phyloP scores from a whole-genome alignment of 352 stramenopile species.

The Blastocystis sp. region DNA sequence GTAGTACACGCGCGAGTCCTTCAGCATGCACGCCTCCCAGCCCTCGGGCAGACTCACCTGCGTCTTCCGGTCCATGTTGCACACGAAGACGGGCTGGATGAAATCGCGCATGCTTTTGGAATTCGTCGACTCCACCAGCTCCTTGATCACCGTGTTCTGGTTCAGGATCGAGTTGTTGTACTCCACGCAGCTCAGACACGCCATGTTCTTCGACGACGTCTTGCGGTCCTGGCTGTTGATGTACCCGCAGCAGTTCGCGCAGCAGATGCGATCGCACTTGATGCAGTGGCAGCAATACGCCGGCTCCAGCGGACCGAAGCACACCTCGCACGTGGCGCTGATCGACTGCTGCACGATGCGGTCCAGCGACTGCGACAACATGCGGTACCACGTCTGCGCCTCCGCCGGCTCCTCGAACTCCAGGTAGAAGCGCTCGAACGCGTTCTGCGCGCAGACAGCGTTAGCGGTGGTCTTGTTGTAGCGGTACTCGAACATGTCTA shows the following conservation, averaged over 20 bases:
- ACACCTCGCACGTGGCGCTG: conserved; percentile 31
- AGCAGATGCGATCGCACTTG: conserved; percentile 68
- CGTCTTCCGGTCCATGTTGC: conserved; percentile 27
- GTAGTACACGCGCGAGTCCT: conserved; percentile 63
- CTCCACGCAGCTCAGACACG: conserved; percentile 6
- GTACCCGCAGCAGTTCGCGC: conserved; percentile 54
- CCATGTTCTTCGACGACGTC: conserved; percentile 49
- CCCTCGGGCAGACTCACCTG: conserved; percentile 50
- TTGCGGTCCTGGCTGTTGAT: conserved; percentile 61
- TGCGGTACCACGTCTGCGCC: background rate
- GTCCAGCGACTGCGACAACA: background rate
- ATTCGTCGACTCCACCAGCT: conserved; percentile 26
- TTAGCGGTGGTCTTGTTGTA: background rate
- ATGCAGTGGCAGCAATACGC: conserved; percentile 67
- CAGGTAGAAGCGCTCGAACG: conserved; percentile 43
- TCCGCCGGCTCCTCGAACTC: background rate
- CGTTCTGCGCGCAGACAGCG: conserved; percentile 13
- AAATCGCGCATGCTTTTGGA: background rate
- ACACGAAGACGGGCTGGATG: conserved; percentile 56
- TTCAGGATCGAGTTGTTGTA: conserved; percentile 45
- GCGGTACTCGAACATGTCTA: conserved; percentile 55
- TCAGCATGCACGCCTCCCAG: conserved; percentile 54
- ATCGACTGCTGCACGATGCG: background rate
- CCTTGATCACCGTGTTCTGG: conserved; percentile 2
- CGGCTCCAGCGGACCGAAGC: conserved; percentile 41